These are phyloP conservation scores for Tuber umbilicatum DNA, from an alignment of 495 filamentous ascomycete species.

Conservation along the genomic window DNA sequence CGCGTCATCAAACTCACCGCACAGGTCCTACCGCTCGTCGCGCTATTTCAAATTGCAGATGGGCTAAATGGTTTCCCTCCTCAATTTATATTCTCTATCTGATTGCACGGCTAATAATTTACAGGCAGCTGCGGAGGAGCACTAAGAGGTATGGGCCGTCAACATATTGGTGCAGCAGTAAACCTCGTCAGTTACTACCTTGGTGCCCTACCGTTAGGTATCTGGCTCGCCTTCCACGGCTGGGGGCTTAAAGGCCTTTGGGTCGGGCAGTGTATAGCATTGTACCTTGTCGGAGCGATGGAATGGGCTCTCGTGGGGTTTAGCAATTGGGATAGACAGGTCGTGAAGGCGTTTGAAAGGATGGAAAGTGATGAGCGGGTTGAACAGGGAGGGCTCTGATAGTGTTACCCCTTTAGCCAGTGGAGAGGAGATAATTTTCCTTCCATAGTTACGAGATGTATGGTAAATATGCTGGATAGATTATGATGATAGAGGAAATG, in stretches of 20 bases:
- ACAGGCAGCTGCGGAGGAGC: slow-evolving; percentile 65
- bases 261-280: slow-evolving; percentile 83
- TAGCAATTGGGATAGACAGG: slow-evolving; percentile 73
- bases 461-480: neutral
- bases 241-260: slow-evolving; percentile 81
- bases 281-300: slow-evolving; percentile 71
- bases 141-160: slow-evolving; percentile 76
- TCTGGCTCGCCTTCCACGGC: slow-evolving; percentile 81
- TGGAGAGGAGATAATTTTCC: slow-evolving; percentile 13
- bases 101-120: slow-evolving; percentile 27
- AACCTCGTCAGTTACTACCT: slow-evolving; percentile 86
- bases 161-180: slow-evolving; percentile 83
- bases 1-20: slow-evolving; percentile 69
- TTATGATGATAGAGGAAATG: neutral
- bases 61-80: slow-evolving; percentile 57
- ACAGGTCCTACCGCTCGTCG: slow-evolving; percentile 77
- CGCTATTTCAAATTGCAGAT: slow-evolving; percentile 91
- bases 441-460: neutral
- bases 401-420: neutral
- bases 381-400: slow-evolving; percentile 43
- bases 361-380: slow-evolving; percentile 58
- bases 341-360: slow-evolving; percentile 65
- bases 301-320: slow-evolving; percentile 76
- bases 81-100: neutral
- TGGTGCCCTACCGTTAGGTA: slow-evolving; percentile 73